These are phyloP conservation scores for Samsoniella hepiali DNA, from an alignment of 2,329 filamentous ascomycete species.

Conservation along the genomic window DNA sequence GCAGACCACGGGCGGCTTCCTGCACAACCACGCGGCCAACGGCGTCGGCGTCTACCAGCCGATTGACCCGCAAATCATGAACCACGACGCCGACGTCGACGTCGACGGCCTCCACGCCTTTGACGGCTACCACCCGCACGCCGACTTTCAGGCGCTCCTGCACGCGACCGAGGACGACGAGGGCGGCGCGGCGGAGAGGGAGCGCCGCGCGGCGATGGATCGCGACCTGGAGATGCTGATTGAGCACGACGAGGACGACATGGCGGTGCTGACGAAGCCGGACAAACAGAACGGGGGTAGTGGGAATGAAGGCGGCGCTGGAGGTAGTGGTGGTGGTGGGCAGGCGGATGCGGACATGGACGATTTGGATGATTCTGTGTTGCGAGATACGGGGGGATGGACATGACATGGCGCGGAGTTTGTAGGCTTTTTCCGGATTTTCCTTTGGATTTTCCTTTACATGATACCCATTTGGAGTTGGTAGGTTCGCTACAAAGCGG, in stretches of 20 bases:
- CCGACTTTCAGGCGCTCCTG: slow-evolving; percentile 53
- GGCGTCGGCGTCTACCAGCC: slow-evolving; percentile 45
- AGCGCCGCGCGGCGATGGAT: slow-evolving; percentile 36
- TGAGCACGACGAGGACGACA: slow-evolving; percentile 35
- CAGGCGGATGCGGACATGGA: slow-evolving; percentile 17
- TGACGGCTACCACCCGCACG: slow-evolving; percentile 40
- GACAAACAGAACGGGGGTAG: slow-evolving; percentile 23
- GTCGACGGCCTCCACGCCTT: slow-evolving; percentile 31
- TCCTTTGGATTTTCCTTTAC: not conserved
- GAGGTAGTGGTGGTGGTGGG: not conserved
- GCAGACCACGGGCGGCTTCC: slow-evolving; percentile 28
- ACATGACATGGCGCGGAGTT: not conserved
- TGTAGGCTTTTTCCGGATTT: not conserved
- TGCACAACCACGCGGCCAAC: slow-evolving; percentile 31
- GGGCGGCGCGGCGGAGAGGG: slow-evolving; percentile 29
- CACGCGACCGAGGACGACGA: slow-evolving; percentile 44
- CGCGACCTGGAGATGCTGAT: slow-evolving; percentile 52
- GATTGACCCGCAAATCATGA: slow-evolving; percentile 60
- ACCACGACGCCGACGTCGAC: slow-evolving; percentile 34
- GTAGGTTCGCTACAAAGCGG: not conserved
- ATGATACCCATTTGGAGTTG: slow-evolving; percentile 9
- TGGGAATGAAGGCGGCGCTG: slow-evolving; percentile 17
- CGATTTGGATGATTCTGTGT: slow-evolving; percentile 8
- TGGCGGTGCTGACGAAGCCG: slow-evolving; percentile 10
- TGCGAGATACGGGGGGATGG: slow-evolving; percentile 1